Evolutionary conservation across 139 green algal genomes (phyloP), one percentile per base, ranked within the genome.

Genomic region (Haematococcus sp.): DNA sequence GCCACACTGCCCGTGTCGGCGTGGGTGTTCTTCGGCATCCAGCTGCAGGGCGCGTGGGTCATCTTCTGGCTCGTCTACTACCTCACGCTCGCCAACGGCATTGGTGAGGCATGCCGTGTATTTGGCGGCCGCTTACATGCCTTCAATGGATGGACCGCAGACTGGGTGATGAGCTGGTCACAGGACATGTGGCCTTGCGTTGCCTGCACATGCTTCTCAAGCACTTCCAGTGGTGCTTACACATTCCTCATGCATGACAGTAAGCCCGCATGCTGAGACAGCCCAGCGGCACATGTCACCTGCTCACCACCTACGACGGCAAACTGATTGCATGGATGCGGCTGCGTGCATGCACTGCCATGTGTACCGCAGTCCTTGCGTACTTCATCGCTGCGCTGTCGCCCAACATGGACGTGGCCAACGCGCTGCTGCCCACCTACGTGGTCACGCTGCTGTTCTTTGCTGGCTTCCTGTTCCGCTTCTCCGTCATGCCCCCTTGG

Each of bases 311-410:
- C n/a, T n/a, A n/a, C n/a, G n/a, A n/a, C n/a, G n/a, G n/a, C n/a
- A n/a, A n/a, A n/a, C n/a, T n/a, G n/a, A n/a, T n/a, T n/a, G n/a
- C n/a, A n/a, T n/a, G n/a, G n/a, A n/a, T n/a, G n/a, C n/a, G n/a
- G n/a, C n/a, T n/a, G n/a, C n/a, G n/a, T n/a, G n/a, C n/a, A n/a
- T n/a, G 40, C 11, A 49, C 40, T 49, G 40, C 40, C 40, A 7
- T n/a, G 7, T 49, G 40, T 49, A 49, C 40, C 40, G 40, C 40
- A 49, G 40, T 49, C 32, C 82, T 94, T 61, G 91, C 86, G 0
- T 95, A 94, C 79, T 81, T 81, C 33, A 71, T 94, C 31, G 91
- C 88, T 23, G 85, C 91, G 1, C 40, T 96, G 3, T 87, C 83
- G 0, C 89, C 71, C 44, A 77, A 64, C 71, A 64, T 71, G 66